Conservation (phyloP, 1,284 basidiomycete species). For the Boletus sp. region DNA sequence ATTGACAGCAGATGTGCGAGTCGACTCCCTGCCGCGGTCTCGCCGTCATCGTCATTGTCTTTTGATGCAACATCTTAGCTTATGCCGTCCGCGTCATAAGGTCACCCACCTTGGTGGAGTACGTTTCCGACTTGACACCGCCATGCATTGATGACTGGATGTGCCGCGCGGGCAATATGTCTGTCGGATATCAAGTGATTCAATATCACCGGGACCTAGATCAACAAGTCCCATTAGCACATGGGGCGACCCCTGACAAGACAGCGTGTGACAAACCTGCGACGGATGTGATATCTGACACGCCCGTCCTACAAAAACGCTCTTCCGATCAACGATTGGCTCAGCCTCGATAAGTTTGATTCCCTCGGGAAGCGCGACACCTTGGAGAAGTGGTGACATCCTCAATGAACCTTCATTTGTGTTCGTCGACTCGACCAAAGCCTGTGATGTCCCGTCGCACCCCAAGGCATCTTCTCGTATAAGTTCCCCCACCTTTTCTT, state of each 20-base stretch:
- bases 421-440: slow-evolving; percentile 1
- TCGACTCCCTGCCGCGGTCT: slow-evolving; percentile 87
- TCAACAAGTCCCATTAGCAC: slow-evolving; percentile 2
- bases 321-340: slow-evolving; percentile 83
- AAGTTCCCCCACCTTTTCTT: slow-evolving; percentile 59
- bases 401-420: slow-evolving; percentile 6
- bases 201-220: slow-evolving; percentile 73
- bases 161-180: slow-evolving; percentile 76
- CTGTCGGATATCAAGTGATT: slow-evolving; percentile 74
- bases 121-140: slow-evolving; percentile 68
- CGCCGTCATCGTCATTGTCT: slow-evolving; percentile 96
- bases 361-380: slow-evolving; percentile 55
- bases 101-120: slow-evolving; percentile 69
- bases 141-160: slow-evolving; percentile 92
- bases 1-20: slow-evolving; percentile 89
- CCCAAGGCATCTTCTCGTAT: slow-evolving; percentile 58
- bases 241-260: not conserved
- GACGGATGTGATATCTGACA: slow-evolving; percentile 78
- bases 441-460: slow-evolving; percentile 23
- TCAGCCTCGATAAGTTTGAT: slow-evolving; percentile 70
- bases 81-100: not conserved
- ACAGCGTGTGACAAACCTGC: slow-evolving; percentile 50
- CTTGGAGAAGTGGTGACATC: slow-evolving; percentile 9
- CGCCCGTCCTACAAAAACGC: slow-evolving; percentile 82
- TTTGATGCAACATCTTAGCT: slow-evolving; percentile 9